Percentiles rank a stretch among this genome's conserved stretches.
Evolutionary conservation across 2,329 filamentous ascomycete species (phyloP).

Genomic region (Anthostomella pinea): DNA sequence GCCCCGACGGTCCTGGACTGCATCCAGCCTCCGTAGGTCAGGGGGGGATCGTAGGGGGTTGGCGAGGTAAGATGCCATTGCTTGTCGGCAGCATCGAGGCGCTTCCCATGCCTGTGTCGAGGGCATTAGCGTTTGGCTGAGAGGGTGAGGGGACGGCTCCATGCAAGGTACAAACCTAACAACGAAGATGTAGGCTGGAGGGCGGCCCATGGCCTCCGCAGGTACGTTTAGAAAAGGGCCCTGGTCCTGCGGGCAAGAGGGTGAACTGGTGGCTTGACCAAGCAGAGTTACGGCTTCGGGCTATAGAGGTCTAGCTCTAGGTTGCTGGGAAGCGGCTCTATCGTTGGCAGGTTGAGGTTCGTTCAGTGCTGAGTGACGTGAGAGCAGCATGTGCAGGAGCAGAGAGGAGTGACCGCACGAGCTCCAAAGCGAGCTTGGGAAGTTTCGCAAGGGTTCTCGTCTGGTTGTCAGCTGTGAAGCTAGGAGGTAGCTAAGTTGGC

Average conservation of each 20-base stretch:
- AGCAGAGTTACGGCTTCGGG: too few species aligned
- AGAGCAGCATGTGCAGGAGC: too few species aligned
- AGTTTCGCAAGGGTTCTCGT: too few species aligned
- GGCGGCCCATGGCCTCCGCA: constrained; percentile 39
- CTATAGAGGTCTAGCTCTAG: too few species aligned
- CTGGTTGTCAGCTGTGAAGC: too few species aligned
- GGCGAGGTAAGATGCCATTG: constrained; percentile 92
- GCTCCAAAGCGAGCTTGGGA: too few species aligned
- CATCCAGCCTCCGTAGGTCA: constrained; percentile 92
- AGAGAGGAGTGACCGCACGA: too few species aligned
- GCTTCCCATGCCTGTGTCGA: constrained; percentile 72
- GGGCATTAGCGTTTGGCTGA: constrained; percentile 4
- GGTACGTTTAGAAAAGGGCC: neutral
- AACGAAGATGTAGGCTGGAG: constrained; percentile 49
- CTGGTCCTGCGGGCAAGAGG: neutral
- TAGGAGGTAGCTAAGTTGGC: too few species aligned
- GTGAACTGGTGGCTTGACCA: too few species aligned
- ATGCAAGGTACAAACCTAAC: constrained; percentile 39
- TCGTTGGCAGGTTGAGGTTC: too few species aligned
- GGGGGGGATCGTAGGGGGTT: constrained; percentile 90
- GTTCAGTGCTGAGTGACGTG: too few species aligned
- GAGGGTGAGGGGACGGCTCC: neutral
- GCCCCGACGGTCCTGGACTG: constrained; percentile 80
- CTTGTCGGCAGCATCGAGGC: constrained; percentile 91
- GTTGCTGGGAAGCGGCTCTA: too few species aligned